Conservation (phyloP, 2,329 filamentous ascomycete species). For the Diplodia seriata region DNA sequence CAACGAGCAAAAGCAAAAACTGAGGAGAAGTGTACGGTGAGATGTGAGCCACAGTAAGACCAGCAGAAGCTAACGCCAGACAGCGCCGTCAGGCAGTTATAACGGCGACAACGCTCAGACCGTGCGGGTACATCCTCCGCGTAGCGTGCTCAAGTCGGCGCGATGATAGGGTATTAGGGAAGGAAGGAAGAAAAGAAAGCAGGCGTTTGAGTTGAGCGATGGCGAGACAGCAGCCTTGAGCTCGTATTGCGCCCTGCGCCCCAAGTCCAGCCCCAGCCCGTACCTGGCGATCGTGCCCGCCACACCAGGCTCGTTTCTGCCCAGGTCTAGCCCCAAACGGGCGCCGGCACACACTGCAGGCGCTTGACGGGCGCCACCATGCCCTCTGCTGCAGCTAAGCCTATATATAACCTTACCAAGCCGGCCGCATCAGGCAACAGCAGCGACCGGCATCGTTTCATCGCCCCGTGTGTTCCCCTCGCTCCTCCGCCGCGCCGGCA, state of each 20-base stretch:
- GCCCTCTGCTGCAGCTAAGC: slow-evolving; percentile 1
- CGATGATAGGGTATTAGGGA: neutral
- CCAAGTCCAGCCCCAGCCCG: slow-evolving; percentile 4
- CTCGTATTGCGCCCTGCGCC: slow-evolving; percentile 30
- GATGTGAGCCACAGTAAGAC: neutral
- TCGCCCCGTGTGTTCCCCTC: neutral
- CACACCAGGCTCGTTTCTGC: neutral
- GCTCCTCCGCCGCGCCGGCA: neutral
- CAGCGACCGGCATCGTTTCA: slow-evolving; percentile 21
- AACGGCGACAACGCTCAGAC: neutral
- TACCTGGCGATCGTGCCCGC: slow-evolving; percentile 19
- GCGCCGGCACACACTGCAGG: neutral
- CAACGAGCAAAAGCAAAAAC: too few species aligned
- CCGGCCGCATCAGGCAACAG: slow-evolving; percentile 7
- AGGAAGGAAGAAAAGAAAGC: neutral
- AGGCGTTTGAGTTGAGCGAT: slow-evolving; percentile 4
- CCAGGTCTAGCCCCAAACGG: neutral
- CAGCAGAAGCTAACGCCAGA: neutral
- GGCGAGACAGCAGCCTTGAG: slow-evolving; percentile 4
- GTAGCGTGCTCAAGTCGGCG: neutral
- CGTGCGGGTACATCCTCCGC: slow-evolving; percentile 1
- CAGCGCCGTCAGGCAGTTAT: slow-evolving; percentile 14
- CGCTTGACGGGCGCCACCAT: slow-evolving; percentile 8
- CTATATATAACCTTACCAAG: slow-evolving; percentile 11
- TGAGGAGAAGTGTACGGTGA: neutral